Evolutionary conservation across 164 flowering plant species (phyloP), one percentile per base, ranked within the genome.

Genomic region (Nymphaea thermarum): DNA sequence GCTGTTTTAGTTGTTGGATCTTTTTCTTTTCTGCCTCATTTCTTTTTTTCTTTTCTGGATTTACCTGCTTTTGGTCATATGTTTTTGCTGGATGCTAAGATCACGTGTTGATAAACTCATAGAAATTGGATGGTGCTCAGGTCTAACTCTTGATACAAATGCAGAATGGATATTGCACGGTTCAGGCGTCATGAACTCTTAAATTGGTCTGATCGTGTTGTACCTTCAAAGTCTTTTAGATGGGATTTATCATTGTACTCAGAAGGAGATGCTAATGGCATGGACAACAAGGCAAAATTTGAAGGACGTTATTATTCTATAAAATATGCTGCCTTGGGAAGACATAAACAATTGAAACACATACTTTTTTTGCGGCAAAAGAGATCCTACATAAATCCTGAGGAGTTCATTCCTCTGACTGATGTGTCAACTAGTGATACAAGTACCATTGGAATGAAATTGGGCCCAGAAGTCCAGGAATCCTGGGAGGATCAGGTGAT

Each of bases 401-500:
- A 75, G 65, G 84, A 85, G 61, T 94, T 87, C 71, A 80, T 94
- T 59, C 87, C 96, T 64, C 73, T 94, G 18, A 43, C 36, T 3
- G 85, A 81, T 61, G 11, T 59, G 41, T 43, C 43, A 43, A 53
- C 71, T 57, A 64, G 77, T 14, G n/a, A 1, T 73, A 84, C 75
- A 66, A 67, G 2, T 68, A 76, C 70, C 66, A 66, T 65, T 14
- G 71, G 65, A 65, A 65, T 80, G 16, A 17, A 11, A 57, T 60
- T 66, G 42, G 68, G 62, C 43, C 51, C 25, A 10, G 61, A 72
- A 11, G 43, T 83, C 66, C 93, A 84, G 68, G 99, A 91, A 73
- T 94, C 99, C 6, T 90, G 96, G 98, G 99, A 94, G 67, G 98
- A 94, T 71, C 87, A 90, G 78, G 84, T 91, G 53, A 75, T 89